These are phyloP conservation scores for Phytopythium helicoides DNA, from an alignment of 352 stramenopile genomes.

Conservation along the genomic window DNA sequence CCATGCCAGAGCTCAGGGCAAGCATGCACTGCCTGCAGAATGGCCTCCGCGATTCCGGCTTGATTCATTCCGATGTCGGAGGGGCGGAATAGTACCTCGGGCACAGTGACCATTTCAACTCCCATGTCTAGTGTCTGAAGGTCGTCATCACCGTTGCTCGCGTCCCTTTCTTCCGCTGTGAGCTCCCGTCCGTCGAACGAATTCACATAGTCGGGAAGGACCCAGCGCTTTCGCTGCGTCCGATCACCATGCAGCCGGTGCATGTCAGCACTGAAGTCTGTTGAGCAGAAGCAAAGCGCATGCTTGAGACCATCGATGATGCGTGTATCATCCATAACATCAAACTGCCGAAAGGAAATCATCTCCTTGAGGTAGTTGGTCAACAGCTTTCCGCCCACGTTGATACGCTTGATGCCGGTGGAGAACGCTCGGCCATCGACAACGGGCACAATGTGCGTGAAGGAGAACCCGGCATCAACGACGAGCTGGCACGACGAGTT, in stretches of 20 bases:
- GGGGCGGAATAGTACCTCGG: conserved; percentile 91
- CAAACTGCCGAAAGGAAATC: conserved; percentile 95
- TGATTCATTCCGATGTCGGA: conserved; percentile 90
- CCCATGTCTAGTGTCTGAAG: conserved; percentile 81
- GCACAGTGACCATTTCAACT: conserved; percentile 86
- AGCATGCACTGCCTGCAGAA: conserved; percentile 80
- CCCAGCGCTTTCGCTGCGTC: conserved; percentile 53
- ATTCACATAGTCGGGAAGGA: conserved; percentile 81
- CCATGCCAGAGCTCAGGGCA: conserved; percentile 71
- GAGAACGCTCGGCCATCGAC: conserved; percentile 57
- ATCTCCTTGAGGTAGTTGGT: conserved; percentile 97
- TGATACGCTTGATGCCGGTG: conserved; percentile 67
- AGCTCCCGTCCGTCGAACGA: conserved; percentile 54
- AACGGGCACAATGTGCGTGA: conserved; percentile 93
- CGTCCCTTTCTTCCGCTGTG: conserved; percentile 8
- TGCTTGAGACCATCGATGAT: conserved; percentile 88
- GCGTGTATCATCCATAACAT: conserved; percentile 92
- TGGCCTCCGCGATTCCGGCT: conserved; percentile 77
- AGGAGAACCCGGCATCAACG: conserved; percentile 95
- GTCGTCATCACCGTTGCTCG: conserved; percentile 12
- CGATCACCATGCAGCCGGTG: conserved; percentile 34
- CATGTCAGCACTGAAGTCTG: conserved; percentile 85
- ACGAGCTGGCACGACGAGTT: conserved; percentile 69
- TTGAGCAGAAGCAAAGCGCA: conserved; percentile 86
- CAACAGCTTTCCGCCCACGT: conserved; percentile 95